Conservation (phyloP, 371 early-diverging fungal species). For the Mortierella sp. region DNA sequence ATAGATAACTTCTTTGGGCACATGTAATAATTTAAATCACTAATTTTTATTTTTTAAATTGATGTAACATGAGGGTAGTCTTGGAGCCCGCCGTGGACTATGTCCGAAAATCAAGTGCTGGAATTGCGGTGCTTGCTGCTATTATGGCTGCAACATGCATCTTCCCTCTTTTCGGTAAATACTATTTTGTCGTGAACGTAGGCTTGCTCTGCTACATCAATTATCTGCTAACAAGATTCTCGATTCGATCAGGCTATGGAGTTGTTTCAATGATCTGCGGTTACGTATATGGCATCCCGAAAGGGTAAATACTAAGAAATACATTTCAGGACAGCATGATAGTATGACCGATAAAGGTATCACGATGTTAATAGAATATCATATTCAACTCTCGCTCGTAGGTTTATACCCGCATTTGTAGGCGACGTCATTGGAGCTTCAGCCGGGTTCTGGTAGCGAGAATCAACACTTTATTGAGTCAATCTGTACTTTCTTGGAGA, state of each 20-base stretch:
- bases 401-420: constrained; percentile 39
- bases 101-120: constrained; percentile 27
- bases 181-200: no score
- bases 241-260: constrained; percentile 29
- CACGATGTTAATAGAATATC: background rate
- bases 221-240: background rate
- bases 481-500: background rate
- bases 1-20: background rate
- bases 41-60: background rate
- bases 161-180: constrained; percentile 45
- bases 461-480: background rate
- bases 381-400: background rate
- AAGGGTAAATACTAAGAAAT: constrained; percentile 19
- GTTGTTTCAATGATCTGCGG: constrained; percentile 45
- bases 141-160: constrained; percentile 46
- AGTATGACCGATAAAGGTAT: background rate
- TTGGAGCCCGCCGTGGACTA: constrained; percentile 38
- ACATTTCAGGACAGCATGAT: no score
- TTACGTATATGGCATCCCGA: constrained; percentile 41
- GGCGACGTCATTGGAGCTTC: constrained; percentile 45
- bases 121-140: constrained; percentile 21
- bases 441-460: constrained; percentile 31
- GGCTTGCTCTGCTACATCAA: background rate
- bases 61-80: constrained; percentile 16
- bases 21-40: background rate